Evolutionary conservation across 208 protist species (phyloP).

Genomic region (Endotrypanum monterogeii): DNA sequence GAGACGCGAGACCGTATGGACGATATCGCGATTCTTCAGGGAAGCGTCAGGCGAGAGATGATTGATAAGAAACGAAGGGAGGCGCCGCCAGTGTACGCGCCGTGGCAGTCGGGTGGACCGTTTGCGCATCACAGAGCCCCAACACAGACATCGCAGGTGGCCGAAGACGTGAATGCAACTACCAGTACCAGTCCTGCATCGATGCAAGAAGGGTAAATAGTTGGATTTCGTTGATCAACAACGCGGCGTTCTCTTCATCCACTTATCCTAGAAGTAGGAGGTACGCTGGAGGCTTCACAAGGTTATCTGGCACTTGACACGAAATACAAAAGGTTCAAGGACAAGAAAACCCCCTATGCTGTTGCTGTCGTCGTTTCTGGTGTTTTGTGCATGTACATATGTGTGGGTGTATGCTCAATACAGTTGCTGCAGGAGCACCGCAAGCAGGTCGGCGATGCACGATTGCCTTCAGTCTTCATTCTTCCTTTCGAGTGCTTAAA

Average conservation of each 20-base stretch:
- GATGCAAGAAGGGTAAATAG: neutral
- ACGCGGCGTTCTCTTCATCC: neutral
- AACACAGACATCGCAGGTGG: slow-evolving; percentile 8
- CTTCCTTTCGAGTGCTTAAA: too few relatives aligned
- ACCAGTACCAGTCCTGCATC: neutral
- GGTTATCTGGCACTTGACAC: neutral
- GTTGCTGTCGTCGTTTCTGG: neutral
- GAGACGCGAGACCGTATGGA: slow-evolving; percentile 76
- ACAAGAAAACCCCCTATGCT: too few relatives aligned
- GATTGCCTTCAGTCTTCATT: too few relatives aligned
- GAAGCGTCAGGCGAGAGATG: slow-evolving; percentile 62
- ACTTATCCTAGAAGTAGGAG: too few relatives aligned
- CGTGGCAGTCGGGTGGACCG: slow-evolving; percentile 80
- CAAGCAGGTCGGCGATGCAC: too few relatives aligned
- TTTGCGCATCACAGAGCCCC: slow-evolving; percentile 50
- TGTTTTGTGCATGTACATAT: too few relatives aligned
- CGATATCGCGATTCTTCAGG: slow-evolving; percentile 76
- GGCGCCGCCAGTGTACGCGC: slow-evolving; percentile 67
- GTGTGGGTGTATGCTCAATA: neutral
- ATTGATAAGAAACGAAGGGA: slow-evolving; percentile 65
- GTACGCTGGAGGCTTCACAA: neutral
- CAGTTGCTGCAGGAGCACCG: too few relatives aligned
- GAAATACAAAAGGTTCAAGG: neutral
- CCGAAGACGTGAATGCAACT: neutral
- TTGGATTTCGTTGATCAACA: neutral